Evolutionary conservation across 768 basidiomycete species (phyloP), one percentile per base, ranked within the genome.

Genomic region (Auriscalpium orientale): DNA sequence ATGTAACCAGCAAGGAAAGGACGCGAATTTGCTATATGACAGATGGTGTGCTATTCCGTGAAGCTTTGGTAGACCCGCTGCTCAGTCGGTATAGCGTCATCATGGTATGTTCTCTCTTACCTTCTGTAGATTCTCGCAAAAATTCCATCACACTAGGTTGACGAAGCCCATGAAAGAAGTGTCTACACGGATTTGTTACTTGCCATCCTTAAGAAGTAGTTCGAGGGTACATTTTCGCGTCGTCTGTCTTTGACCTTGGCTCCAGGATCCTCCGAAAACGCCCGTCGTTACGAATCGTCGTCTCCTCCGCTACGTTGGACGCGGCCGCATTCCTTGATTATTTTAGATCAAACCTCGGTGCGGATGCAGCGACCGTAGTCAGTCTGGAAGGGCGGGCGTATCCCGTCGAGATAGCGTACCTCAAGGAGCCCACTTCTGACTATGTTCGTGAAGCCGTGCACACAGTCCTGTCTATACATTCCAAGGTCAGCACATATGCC

Each of bases 41-140:
- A 35, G 97, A 99, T 68, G 97, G 97, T 46, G 95, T 98, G 85
- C 83, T 99, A 38, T 98, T 98, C 68, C 83, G 95, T 57, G 95
- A 98, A 72, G 87, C 87, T 21, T 79, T 98, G 64, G 75, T 94
- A 38, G 95, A 99, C 66, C 97, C 97, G 16, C 70, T 98, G 33
- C 77, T 99, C 51, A 91, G 87, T 67, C 84, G 87, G 22, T 98
- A 95, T 65, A 95, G 92, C 65, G 92, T 94, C 10, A 88, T 98
- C 58, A 98, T 99, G 94, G 93, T 88, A 61, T 16, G 22, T 56
- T 36, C n/a, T 34, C 13, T 16, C 12, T 1, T 11, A 20, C 55
- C 16, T 40, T 55, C 16, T 1, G 35, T 21, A 40, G 43, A n/a
- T 48, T 58, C 56, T 52, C 44, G 21, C 20, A 20, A 48, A 53